Base-by-base conservation (phyloP, 2,329 filamentous ascomycete species). In the Graphiopsis chlorocephala region DNA sequence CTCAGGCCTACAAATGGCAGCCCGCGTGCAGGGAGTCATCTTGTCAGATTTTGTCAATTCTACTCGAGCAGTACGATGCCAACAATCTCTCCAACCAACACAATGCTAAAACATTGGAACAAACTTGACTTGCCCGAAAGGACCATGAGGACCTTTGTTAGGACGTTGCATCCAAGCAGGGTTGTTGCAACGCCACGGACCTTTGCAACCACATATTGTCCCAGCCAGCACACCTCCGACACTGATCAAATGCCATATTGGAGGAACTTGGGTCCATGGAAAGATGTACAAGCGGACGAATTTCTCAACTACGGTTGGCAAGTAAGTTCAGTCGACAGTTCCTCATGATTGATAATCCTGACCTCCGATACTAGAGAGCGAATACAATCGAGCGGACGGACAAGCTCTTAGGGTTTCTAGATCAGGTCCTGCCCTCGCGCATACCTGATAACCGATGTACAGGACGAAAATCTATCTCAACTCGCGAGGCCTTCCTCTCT, bases 271-370 rank as follows among this genome's bases (percentile, higher is more conserved):
- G 14, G 17, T n/a, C 60, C 60, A 29, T 87, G 84, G 84, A 76
- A 79, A 63, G 69, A 84, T 67, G 77, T 85, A 0, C 70, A 81
- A 0, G 69, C 75, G 2, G 73, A 81, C 1, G 75, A 85, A 0
- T 88, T 87, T 67, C 75, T 84, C 23, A 83, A 78, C 35, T 84
- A 86, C 65, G 72, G 76, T 12, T 87, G 84, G 83, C 82, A 84
- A 68, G 85, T 85, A 73, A 82, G 79, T 42, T n/a, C 28, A 17
- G 2, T 28, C 8, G 7, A 53, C 3, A 12, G 23, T 12, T 11
- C 28, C 11, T 20, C 5, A 7, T 29, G 7, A 31, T 7, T 5
- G 15, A 14, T 28, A 53, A 12, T 11, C 31, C 26, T 56, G 53
- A 38, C 53, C n/a, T 4, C 28, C 12, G 31, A 2, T 66, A 45